A percentile compares a stretch with the other conserved stretches of the same genome.
phyloP scores from a whole-genome alignment of 2,329 filamentous ascomycete species.

The Fusarium pseudoanthophilum region DNA sequence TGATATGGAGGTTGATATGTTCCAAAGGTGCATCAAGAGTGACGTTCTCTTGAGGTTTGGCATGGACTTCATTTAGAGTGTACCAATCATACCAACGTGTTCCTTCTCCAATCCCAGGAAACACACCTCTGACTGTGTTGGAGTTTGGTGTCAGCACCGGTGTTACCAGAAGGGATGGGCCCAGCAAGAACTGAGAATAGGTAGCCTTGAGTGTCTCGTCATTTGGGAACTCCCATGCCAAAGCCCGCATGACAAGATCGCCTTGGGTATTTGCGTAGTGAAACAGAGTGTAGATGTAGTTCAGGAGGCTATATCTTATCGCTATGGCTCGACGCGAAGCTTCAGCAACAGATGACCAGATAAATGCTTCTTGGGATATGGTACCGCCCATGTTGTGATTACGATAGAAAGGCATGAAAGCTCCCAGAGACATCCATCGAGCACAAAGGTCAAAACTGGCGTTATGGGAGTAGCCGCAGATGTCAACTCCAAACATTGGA shows the following conservation, averaged over 20 bases:
- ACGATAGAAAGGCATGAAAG: not conserved
- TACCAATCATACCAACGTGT: not conserved
- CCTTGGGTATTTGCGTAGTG: slow-evolving; percentile 5
- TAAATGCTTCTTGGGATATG: not conserved
- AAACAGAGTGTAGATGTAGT: slow-evolving; percentile 17
- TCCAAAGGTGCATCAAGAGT: not conserved
- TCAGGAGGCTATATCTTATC: slow-evolving; percentile 14
- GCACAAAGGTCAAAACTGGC: not conserved
- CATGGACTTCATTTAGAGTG: not conserved
- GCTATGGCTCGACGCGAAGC: slow-evolving; percentile 12
- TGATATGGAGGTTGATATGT: not conserved
- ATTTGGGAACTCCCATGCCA: not conserved
- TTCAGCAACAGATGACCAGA: not conserved
- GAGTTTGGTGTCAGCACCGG: not conserved
- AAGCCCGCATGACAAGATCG: slow-evolving; percentile 10
- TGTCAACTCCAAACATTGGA: not conserved
- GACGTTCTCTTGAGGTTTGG: not conserved
- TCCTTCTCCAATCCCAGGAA: not conserved
- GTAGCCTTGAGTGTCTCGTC: not conserved
- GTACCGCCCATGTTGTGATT: slow-evolving; percentile 1
- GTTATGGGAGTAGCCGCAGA: not conserved
- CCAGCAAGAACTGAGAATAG: not conserved
- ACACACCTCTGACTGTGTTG: not conserved
- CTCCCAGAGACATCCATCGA: not conserved
- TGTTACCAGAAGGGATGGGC: not conserved